Base-by-base conservation (phyloP, 805 yeast species). In the Zygosaccharomyces lentus region DNA sequence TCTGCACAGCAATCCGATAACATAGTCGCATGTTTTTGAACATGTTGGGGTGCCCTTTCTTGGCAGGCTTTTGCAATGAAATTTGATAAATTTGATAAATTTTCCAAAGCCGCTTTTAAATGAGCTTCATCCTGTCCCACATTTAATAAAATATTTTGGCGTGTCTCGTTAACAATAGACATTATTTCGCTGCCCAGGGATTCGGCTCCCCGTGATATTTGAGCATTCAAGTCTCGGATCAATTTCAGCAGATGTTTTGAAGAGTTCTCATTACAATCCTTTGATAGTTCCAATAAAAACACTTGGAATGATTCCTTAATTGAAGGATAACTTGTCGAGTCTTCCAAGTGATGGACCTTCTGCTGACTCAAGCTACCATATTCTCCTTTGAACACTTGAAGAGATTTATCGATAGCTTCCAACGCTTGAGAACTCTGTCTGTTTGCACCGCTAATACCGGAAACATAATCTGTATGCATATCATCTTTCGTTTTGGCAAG, bases 11-110 rank as follows among this genome's bases (percentile, higher is more conserved):
- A 50, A 12, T 37, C 43, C 3, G n/a, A 12, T 4, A 57, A 29
- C 10, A 47, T 31, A 16, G 47, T 48, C 10, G 36, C 37, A 34
- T 58, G 63, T 2, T 54, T 44, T 9, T 45, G 41, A 4, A 51
- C 32, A 2, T 53, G 43, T 43, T 59, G 59, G 3, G 32, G 37
- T 2, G 49, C 23, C 24, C 52, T 54, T 10, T 46, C 38, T 21
- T 47, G 51, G 30, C 43, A 50, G 8, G 37, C 34, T 4, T 46
- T 17, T 12, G 36, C 17, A 5, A 42, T 42, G 16, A 13, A 39
- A 12, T 31, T 19, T 13, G 39, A 39, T 26, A 47, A 31, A n/a
- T n/a, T 34, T 9, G 29, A 23, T 8, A 38, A 24, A 16, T 43
- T 34, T 16, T 17, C 6, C 9, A 40, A 13, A 6, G 41, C 48